Evolutionary conservation across 148 eudicot species (phyloP).

Genomic region (Chenopodium berlandieri): DNA sequence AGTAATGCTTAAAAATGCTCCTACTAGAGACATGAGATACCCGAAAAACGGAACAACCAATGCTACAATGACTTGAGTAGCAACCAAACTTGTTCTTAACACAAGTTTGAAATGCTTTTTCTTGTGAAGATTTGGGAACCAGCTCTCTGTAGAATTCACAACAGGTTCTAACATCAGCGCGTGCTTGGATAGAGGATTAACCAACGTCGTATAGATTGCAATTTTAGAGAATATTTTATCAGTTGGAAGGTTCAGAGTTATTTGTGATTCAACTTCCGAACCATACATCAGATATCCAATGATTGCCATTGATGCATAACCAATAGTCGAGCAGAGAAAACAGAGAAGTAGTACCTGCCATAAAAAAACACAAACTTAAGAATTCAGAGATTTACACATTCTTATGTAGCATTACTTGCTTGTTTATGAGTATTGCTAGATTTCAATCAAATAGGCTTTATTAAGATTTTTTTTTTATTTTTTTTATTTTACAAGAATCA

Average conservation of each 20-base stretch:
- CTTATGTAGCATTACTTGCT: background rate
- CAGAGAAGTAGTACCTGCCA: slow-evolving; percentile 42
- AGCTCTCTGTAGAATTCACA: slow-evolving; percentile 31
- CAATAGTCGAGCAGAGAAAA: slow-evolving; percentile 37
- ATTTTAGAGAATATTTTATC: slow-evolving; percentile 37
- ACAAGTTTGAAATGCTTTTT: slow-evolving; percentile 23
- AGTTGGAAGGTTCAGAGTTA: slow-evolving; percentile 42
- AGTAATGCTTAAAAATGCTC: slow-evolving; percentile 42
- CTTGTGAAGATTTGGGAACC: slow-evolving; percentile 26
- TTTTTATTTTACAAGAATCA: too few relatives aligned
- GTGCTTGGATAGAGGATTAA: slow-evolving; percentile 44
- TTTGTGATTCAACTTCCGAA: slow-evolving; percentile 36
- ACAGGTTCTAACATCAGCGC: slow-evolving; percentile 47
- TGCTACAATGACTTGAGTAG: slow-evolving; percentile 40
- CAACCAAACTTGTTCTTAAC: slow-evolving; percentile 33
- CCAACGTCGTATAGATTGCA: slow-evolving; percentile 44
- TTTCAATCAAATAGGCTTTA: too few relatives aligned
- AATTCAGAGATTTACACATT: background rate
- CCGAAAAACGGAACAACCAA: slow-evolving; percentile 40
- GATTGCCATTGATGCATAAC: slow-evolving; percentile 42
- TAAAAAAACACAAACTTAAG: background rate
- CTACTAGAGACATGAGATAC: slow-evolving; percentile 44
- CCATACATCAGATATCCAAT: slow-evolving; percentile 49
- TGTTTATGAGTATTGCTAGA: background rate
- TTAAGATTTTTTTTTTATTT: too few relatives aligned